Evolutionary conservation across 805 yeast species (phyloP), one percentile per base, ranked within the genome.

Genomic region (Candida chilensis): DNA sequence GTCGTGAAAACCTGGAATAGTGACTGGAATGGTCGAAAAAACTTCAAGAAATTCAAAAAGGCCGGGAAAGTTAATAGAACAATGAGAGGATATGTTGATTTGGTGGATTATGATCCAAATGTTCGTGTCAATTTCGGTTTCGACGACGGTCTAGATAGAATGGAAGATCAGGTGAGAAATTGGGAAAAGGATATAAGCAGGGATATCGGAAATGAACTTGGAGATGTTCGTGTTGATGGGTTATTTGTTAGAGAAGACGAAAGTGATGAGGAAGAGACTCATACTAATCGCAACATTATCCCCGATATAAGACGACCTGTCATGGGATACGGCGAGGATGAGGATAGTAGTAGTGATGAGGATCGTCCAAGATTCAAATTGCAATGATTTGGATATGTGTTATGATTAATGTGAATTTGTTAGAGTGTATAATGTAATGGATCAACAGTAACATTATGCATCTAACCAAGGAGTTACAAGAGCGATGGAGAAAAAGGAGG

Each of bases 211-310:
- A 7, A 5, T 7, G 25, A 62, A 62, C 36, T 39, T 62, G 28
- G 69, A 62, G 34, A 63, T 59, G 15, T 62, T 60, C 44, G 65
- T 63, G 16, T n/a, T n/a, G n/a, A n/a, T n/a, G n/a, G n/a, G n/a
- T n/a, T n/a, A n/a, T n/a, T n/a, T n/a, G n/a, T n/a, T n/a, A n/a
- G n/a, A n/a, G n/a, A n/a, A n/a, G n/a, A n/a, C n/a, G n/a, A n/a
- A n/a, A n/a, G n/a, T n/a, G n/a, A n/a, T n/a, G n/a, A n/a, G n/a
- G n/a, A n/a, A n/a, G n/a, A n/a, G n/a, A n/a, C n/a, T n/a, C n/a
- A n/a, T n/a, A n/a, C n/a, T n/a, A n/a, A n/a, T n/a, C n/a, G n/a
- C n/a, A n/a, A n/a, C n/a, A n/a, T n/a, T n/a, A n/a, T n/a, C n/a
- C n/a, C n/a, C n/a, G n/a, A n/a, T n/a, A n/a, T n/a, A n/a, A n/a